Conservation (phyloP, 192 early-diverging fungal species). For the Chytriomyces confervae region DNA sequence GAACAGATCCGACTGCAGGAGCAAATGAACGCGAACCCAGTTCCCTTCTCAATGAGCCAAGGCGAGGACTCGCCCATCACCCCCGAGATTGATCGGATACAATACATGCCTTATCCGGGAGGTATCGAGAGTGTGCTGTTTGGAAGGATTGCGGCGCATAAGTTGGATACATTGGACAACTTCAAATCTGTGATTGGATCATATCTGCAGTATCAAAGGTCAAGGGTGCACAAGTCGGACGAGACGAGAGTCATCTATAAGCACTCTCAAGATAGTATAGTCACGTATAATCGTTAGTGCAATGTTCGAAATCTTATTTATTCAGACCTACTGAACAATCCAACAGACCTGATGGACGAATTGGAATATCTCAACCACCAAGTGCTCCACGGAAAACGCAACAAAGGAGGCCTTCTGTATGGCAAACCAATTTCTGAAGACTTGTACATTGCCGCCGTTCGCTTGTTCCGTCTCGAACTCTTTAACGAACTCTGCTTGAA, state of each 20-base stretch:
- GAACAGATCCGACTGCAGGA: background rate
- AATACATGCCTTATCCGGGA: background rate
- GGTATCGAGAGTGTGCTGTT: too few relatives aligned
- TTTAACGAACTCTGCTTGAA: background rate
- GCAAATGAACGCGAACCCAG: slow-evolving; percentile 1
- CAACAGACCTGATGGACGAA: slow-evolving; percentile 14
- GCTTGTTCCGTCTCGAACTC: slow-evolving; percentile 8
- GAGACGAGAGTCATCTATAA: background rate
- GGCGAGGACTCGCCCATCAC: background rate
- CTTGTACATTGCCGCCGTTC: background rate
- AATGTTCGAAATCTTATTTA: background rate
- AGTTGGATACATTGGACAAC: background rate
- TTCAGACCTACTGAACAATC: background rate
- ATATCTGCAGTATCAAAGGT: background rate
- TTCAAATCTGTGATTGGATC: slow-evolving; percentile 18
- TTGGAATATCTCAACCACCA: slow-evolving; percentile 5
- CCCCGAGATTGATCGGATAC: background rate
- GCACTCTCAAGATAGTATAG: background rate
- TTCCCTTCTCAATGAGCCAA: background rate
- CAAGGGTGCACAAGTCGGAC: background rate
- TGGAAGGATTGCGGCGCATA: background rate
- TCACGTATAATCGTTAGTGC: background rate
- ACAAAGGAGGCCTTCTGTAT: background rate
- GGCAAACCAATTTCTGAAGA: background rate
- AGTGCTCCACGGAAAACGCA: background rate